Evolutionary conservation across 805 yeast genomes (phyloP).

Genomic region (Scheffersomyces spartinae): DNA sequence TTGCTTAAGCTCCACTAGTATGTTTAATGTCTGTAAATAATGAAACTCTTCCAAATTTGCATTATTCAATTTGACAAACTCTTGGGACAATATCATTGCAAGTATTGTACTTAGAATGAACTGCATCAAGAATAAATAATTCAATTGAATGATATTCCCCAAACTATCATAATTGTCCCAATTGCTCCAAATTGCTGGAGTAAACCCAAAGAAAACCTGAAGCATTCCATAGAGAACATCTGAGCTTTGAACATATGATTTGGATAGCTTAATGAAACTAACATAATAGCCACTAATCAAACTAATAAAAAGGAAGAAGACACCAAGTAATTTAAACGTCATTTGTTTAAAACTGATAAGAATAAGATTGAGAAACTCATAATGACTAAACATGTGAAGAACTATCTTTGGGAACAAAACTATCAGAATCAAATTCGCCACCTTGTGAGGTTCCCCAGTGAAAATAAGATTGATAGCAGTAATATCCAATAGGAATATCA

Average conservation of each 20-base stretch:
- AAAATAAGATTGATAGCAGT: slow-evolving; percentile 32
- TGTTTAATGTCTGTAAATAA: too few relatives aligned
- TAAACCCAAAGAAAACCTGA: slow-evolving; percentile 44
- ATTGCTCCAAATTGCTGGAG: slow-evolving; percentile 49
- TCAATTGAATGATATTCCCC: slow-evolving; percentile 36
- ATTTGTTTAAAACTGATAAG: slow-evolving; percentile 39
- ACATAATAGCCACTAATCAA: slow-evolving; percentile 45
- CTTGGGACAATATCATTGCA: too few relatives aligned
- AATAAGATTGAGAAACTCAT: slow-evolving; percentile 40
- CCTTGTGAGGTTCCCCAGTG: too few relatives aligned
- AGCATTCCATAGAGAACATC: slow-evolving; percentile 40
- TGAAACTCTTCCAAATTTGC: too few relatives aligned
- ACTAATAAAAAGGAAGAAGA: slow-evolving; percentile 36
- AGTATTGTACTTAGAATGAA: slow-evolving; percentile 43
- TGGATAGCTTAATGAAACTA: slow-evolving; percentile 37
- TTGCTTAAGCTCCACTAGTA: too few relatives aligned
- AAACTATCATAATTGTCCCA: slow-evolving; percentile 37
- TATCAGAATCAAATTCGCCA: too few relatives aligned
- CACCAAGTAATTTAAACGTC: slow-evolving; percentile 38
- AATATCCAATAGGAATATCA: slow-evolving; percentile 1
- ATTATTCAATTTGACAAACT: too few relatives aligned
- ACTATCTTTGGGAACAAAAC: slow-evolving; percentile 39
- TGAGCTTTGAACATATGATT: slow-evolving; percentile 26
- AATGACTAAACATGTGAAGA: slow-evolving; percentile 38
- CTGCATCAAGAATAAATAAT: slow-evolving; percentile 42